Conservation (phyloP, 2,329 filamentous ascomycete genomes). For the Periglandula ipomoeae region DNA sequence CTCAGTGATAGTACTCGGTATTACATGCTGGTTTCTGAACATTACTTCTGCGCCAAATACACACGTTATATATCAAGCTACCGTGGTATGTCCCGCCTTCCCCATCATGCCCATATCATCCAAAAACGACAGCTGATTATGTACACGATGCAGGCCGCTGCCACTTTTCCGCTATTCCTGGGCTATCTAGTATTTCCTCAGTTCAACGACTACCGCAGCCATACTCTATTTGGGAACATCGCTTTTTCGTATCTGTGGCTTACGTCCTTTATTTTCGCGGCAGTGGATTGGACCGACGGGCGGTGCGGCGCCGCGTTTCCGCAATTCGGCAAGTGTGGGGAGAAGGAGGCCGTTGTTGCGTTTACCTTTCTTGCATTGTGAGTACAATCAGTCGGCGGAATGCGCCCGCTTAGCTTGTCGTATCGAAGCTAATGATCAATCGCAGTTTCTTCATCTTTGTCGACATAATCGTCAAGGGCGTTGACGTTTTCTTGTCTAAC, state of each 20-base stretch:
- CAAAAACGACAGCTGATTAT: background rate
- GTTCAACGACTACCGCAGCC: constrained; percentile 11
- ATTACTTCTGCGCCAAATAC: constrained; percentile 10
- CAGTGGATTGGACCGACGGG: constrained; percentile 13
- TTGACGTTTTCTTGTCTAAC: background rate
- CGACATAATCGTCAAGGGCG: background rate
- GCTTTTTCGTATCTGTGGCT: constrained; percentile 18
- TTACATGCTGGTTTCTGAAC: constrained; percentile 14
- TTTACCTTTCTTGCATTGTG: constrained; percentile 17
- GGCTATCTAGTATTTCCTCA: constrained; percentile 12
- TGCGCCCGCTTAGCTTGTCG: too few relatives aligned
- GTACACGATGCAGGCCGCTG: constrained; percentile 7
- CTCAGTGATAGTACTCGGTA: constrained; percentile 13
- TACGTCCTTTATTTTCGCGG: constrained; percentile 16
- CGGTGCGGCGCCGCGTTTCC: constrained; percentile 7
- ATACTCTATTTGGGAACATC: constrained; percentile 12
- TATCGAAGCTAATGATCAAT: background rate
- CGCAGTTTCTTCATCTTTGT: background rate
- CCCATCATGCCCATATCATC: background rate
- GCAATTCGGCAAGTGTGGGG: constrained; percentile 5
- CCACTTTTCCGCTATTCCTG: constrained; percentile 14
- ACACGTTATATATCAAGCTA: constrained; percentile 14
- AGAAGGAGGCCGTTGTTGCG: constrained; percentile 15
- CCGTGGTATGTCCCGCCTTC: constrained; percentile 11
- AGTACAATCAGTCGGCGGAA: constrained; percentile 5